Percentiles rank a stretch among this genome's conserved stretches.
These are phyloP conservation scores for Candida palmyrensis DNA, from an alignment of 805 yeast genomes.

Conservation along the genomic window DNA sequence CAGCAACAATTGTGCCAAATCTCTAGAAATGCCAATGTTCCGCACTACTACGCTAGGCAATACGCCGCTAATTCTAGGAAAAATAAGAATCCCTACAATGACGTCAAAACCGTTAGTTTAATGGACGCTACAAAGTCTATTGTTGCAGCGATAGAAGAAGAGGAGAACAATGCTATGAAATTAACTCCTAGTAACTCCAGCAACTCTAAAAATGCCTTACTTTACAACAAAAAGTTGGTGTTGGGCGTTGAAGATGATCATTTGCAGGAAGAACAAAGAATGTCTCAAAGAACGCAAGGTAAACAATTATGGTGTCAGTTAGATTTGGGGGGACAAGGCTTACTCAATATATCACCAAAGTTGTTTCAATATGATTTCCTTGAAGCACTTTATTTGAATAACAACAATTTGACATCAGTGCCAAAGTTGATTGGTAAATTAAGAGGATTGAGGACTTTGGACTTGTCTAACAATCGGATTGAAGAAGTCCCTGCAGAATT, in stretches of 20 bases:
- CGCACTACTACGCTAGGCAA: slow-evolving; percentile 80
- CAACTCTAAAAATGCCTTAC: slow-evolving; percentile 24
- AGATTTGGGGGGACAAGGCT: slow-evolving; percentile 87
- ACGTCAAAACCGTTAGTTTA: slow-evolving; percentile 31
- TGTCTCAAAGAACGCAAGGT: slow-evolving; percentile 53
- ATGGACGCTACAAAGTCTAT: slow-evolving; percentile 38
- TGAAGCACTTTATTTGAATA: slow-evolving; percentile 81
- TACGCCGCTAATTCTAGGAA: slow-evolving; percentile 68
- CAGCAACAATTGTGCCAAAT: slow-evolving; percentile 69
- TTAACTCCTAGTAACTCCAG: slow-evolving; percentile 28
- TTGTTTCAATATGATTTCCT: slow-evolving; percentile 78
- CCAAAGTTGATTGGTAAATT: slow-evolving; percentile 69
- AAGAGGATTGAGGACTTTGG: slow-evolving; percentile 73
- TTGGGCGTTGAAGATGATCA: slow-evolving; percentile 50
- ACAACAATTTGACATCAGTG: slow-evolving; percentile 65
- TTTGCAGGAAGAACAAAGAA: slow-evolving; percentile 51
- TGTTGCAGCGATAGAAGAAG: slow-evolving; percentile 34
- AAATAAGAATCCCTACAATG: slow-evolving; percentile 32
- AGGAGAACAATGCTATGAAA: slow-evolving; percentile 37
- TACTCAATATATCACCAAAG: slow-evolving; percentile 63
- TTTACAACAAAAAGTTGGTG: slow-evolving; percentile 38
- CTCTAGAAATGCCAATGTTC: slow-evolving; percentile 58
- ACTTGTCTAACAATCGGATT: slow-evolving; percentile 74
- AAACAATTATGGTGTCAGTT: slow-evolving; percentile 92
- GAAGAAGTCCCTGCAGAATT: slow-evolving; percentile 75